phyloP scores from a whole-genome alignment of 345 rosid genomes.

The Hevea brasiliensis region DNA sequence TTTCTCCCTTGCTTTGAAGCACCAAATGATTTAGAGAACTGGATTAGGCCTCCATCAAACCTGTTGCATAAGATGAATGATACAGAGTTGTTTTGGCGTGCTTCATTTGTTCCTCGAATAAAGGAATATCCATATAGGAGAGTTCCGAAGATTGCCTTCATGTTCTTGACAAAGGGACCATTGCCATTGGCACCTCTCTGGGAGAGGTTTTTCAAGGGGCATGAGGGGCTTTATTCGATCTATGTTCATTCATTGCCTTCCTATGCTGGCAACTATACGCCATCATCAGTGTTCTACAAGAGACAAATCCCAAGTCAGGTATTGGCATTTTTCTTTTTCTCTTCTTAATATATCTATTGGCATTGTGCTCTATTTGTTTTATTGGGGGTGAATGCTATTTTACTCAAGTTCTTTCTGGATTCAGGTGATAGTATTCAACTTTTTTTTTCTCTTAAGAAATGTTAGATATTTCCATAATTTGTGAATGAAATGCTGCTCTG shows the following conservation, averaged over 20 bases:
- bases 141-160: constrained; percentile 84
- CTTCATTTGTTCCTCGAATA: constrained; percentile 63
- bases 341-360: neutral
- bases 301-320: constrained; percentile 97
- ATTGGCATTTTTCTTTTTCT: constrained; percentile 2
- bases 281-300: constrained; percentile 64
- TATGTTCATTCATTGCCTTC: constrained; percentile 75
- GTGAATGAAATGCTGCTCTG: neutral
- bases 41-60: constrained; percentile 31
- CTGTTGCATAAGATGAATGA: constrained; percentile 46
- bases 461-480: neutral
- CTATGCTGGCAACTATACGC: constrained; percentile 47
- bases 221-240: constrained; percentile 59
- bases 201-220: constrained; percentile 82
- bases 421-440: neutral
- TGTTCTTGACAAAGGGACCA: constrained; percentile 89
- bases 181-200: constrained; percentile 88
- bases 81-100: constrained; percentile 75
- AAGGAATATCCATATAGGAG: constrained; percentile 61
- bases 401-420: neutral
- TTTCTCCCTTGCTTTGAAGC: constrained; percentile 24
- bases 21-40: constrained; percentile 16
- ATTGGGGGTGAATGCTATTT: neutral
- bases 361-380: neutral
- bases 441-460: neutral